These are phyloP conservation scores for Neurospora sp. DNA, from an alignment of 495 filamentous ascomycete genomes.

Conservation along the genomic window DNA sequence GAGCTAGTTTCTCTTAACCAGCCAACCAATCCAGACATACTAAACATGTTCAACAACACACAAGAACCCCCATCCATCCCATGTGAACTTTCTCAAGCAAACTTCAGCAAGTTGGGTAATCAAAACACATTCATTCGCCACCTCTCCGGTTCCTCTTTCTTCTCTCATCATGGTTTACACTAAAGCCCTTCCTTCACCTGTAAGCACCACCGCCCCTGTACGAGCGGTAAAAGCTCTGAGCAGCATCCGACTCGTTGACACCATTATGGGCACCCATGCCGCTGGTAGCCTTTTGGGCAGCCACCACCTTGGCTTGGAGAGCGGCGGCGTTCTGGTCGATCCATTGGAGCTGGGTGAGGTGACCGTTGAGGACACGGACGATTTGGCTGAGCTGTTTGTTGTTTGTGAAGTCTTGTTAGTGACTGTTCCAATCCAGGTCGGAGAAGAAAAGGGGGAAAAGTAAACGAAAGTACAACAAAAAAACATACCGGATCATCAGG, in stretches of 20 bases:
- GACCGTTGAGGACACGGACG: constrained; percentile 84
- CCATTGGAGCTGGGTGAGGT: constrained; percentile 77
- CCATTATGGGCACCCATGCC: constrained; percentile 53
- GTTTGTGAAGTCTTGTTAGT: not conserved
- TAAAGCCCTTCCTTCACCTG: not conserved
- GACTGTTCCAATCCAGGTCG: not conserved
- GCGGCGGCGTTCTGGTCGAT: constrained; percentile 79
- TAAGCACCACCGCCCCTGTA: constrained; percentile 44
- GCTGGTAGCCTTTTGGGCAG: constrained; percentile 65
- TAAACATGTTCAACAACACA: no score
- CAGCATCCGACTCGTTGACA: constrained; percentile 49
- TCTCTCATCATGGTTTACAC: no score
- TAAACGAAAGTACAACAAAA: constrained; percentile 10
- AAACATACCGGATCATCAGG: constrained; percentile 78
- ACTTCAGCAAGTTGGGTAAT: not conserved
- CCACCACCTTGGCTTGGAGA: constrained; percentile 65
- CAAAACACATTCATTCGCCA: not conserved
- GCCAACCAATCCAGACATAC: no score
- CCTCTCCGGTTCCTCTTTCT: not conserved
- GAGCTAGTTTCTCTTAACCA: no score
- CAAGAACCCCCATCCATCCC: no score
- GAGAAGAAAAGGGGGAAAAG: not conserved
- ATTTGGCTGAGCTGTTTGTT: constrained; percentile 71
- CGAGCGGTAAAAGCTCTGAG: constrained; percentile 75
- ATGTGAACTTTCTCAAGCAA: no score